Evolutionary conservation across 1,139 yeast genomes (phyloP).

Genomic region (Candida albicans): DNA sequence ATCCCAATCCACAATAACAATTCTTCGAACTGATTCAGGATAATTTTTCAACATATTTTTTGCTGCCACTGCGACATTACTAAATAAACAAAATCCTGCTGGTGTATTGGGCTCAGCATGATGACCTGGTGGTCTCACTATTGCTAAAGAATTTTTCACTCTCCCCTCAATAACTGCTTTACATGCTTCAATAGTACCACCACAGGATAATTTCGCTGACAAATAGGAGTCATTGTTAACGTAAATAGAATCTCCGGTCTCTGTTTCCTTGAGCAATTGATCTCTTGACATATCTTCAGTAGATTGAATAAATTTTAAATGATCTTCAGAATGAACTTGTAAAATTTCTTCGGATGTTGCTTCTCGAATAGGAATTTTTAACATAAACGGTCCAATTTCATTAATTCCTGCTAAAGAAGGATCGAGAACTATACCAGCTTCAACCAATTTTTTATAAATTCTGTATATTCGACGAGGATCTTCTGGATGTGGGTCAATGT

Average conservation of each 20-base stretch:
- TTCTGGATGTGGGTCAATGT: constrained; percentile 98
- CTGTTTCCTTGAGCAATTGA: constrained; percentile 78
- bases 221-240: constrained; percentile 87
- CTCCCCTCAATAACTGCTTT: constrained; percentile 90
- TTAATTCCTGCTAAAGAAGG: constrained; percentile 78
- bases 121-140: constrained; percentile 98
- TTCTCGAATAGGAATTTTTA: constrained; percentile 85
- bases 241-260: constrained; percentile 91
- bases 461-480: constrained; percentile 96
- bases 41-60: constrained; percentile 76
- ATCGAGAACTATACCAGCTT: constrained; percentile 85
- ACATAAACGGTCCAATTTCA: constrained; percentile 85
- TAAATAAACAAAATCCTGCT: constrained; percentile 94
- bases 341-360: constrained; percentile 85
- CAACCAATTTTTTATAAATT: constrained; percentile 89
- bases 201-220: constrained; percentile 91
- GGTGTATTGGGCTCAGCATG: constrained; percentile 98
- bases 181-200: constrained; percentile 96
- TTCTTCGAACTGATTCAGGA: constrained; percentile 84
- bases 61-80: constrained; percentile 97
- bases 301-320: constrained; percentile 70
- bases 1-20: constrained; percentile 94
- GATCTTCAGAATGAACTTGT: constrained; percentile 82
- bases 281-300: constrained; percentile 82
- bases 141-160: constrained; percentile 90